Evolutionary conservation across 495 filamentous ascomycete species (phyloP).

Genomic region (Penicillium odoratum): DNA sequence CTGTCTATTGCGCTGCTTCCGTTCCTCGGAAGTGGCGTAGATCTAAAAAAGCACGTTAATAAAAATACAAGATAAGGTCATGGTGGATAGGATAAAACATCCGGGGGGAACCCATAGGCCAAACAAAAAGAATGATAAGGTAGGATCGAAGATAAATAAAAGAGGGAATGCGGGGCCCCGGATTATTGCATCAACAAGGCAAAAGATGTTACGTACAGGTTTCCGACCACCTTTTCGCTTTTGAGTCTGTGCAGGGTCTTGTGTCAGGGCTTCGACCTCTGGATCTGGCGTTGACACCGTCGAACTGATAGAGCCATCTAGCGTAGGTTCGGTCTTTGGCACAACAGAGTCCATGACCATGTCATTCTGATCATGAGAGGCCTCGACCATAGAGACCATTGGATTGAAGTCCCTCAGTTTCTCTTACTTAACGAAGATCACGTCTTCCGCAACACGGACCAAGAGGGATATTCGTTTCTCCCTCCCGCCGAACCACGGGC

Average conservation of each 20-base stretch:
- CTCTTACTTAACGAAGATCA: constrained; percentile 15
- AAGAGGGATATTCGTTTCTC: constrained; percentile 14
- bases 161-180: constrained; percentile 37
- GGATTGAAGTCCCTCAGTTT: constrained; percentile 11
- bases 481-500: constrained; percentile 22
- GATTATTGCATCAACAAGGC: constrained; percentile 19
- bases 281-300: constrained; percentile 56
- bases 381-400: constrained; percentile 53
- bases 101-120: background rate
- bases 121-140: constrained; percentile 10
- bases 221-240: constrained; percentile 98
- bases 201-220: constrained; percentile 66
- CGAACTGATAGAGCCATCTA: constrained; percentile 51
- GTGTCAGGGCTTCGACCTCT: constrained; percentile 55
- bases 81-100: background rate
- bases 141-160: constrained; percentile 5
- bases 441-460: constrained; percentile 15
- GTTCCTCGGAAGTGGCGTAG: constrained; percentile 96
- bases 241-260: constrained; percentile 62
- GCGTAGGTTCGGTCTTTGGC: constrained; percentile 48
- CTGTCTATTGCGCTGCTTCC: constrained; percentile 96
- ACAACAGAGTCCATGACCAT: constrained; percentile 43
- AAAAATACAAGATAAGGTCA: background rate
- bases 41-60: constrained; percentile 55
- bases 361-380: constrained; percentile 43